A percentile compares a stretch with the other conserved stretches of the same genome.
phyloP scores from a whole-genome alignment of 177 flowering plant genomes.

The Telopea speciosissima region DNA sequence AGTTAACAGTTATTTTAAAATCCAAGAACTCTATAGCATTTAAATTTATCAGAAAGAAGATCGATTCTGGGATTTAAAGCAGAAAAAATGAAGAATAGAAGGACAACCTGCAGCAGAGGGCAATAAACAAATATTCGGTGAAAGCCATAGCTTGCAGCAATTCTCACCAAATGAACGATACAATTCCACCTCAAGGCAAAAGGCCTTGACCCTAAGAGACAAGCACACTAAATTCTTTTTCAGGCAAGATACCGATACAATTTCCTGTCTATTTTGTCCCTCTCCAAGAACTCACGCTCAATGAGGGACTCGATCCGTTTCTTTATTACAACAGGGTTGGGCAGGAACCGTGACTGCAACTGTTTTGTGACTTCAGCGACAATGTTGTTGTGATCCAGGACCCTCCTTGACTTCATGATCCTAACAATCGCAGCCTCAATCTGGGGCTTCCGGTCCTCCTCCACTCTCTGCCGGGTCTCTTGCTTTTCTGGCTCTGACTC shows the following conservation, averaged over 20 bases:
- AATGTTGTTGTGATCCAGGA: constrained; percentile 15
- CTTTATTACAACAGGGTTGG: constrained; percentile 15
- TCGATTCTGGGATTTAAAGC: background rate
- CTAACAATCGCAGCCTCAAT: constrained; percentile 18
- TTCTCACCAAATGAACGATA: constrained; percentile 2
- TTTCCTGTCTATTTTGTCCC: constrained; percentile 14
- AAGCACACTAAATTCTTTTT: background rate
- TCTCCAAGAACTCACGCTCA: constrained; percentile 16
- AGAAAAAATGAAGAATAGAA: background rate
- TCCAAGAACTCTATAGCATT: too few species aligned
- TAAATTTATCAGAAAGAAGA: background rate
- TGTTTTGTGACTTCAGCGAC: constrained; percentile 16
- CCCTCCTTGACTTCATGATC: constrained; percentile 16
- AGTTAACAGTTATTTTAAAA: too few species aligned
- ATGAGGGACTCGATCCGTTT: constrained; percentile 16
- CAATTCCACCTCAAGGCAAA: background rate
- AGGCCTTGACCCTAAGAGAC: too few species aligned
- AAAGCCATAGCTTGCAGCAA: background rate
- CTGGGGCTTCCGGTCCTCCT: constrained; percentile 15
- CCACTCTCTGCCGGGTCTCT: constrained; percentile 17
- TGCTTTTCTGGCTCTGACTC: constrained; percentile 20
- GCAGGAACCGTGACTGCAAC: constrained; percentile 17
- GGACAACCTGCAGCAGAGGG: background rate
- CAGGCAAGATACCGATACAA: constrained; percentile 13
- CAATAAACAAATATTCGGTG: background rate